Conservation (phyloP, 257 asterid genomes). For the Jaltomata sinuosa region DNA sequence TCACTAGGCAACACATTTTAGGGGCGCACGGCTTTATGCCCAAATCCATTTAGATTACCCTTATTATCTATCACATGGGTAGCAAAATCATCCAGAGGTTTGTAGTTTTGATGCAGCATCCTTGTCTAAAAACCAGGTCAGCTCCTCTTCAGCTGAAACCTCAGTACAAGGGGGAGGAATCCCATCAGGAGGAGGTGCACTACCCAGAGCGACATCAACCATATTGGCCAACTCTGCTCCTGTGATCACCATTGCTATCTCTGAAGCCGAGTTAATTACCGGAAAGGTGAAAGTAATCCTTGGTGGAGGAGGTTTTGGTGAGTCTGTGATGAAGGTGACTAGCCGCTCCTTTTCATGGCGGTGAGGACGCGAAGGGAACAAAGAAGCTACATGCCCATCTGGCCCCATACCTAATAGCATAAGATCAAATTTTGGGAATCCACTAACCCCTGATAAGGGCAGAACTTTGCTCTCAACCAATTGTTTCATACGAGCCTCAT, state of each 20-base stretch:
- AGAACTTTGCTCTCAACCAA: constrained; percentile 33
- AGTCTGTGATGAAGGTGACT: constrained; percentile 77
- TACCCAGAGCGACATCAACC: constrained; percentile 29
- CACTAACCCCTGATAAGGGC: constrained; percentile 30
- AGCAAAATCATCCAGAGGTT: not conserved
- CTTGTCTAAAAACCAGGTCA: constrained; percentile 72
- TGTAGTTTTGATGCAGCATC: constrained; percentile 63
- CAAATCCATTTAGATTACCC: not conserved
- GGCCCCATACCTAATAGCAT: constrained; percentile 88
- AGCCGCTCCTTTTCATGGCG: constrained; percentile 51
- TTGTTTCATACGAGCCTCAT: constrained; percentile 42
- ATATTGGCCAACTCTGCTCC: constrained; percentile 52
- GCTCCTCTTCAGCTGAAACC: constrained; percentile 49
- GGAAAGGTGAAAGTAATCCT: constrained; percentile 90
- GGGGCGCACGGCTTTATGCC: not conserved
- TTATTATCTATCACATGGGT: not conserved
- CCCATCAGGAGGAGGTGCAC: not conserved
- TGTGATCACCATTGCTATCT: constrained; percentile 83
- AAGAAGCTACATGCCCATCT: constrained; percentile 84
- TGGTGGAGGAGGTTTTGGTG: constrained; percentile 81
- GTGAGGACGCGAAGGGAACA: constrained; percentile 57
- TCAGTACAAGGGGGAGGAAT: constrained; percentile 39
- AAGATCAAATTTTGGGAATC: constrained; percentile 73
- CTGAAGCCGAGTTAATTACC: constrained; percentile 63
- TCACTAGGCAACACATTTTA: not conserved